These are phyloP conservation scores for Saccharomycopsis schoenii DNA, from an alignment of 805 yeast species.

Conservation along the genomic window DNA sequence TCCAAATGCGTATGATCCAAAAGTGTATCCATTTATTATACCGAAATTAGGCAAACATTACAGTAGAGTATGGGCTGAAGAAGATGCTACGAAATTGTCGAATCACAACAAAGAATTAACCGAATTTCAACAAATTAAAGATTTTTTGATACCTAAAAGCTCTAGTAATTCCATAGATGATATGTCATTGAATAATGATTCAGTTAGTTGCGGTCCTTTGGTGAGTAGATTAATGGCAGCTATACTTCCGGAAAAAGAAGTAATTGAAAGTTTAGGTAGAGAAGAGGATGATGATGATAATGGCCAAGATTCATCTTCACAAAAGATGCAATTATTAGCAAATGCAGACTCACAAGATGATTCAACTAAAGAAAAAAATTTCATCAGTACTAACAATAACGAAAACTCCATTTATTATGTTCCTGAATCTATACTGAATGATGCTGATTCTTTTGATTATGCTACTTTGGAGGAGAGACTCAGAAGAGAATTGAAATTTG, in stretches of 20 bases:
- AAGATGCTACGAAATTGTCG: constrained; percentile 37
- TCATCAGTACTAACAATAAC: constrained; percentile 13
- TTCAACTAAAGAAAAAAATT: constrained; percentile 21
- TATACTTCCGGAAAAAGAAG: constrained; percentile 35
- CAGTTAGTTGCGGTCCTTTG: constrained; percentile 83
- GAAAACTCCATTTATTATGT: constrained; percentile 23
- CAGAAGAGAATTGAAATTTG: constrained; percentile 76
- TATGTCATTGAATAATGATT: constrained; percentile 57
- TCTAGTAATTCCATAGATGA: constrained; percentile 49
- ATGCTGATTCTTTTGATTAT: constrained; percentile 41
- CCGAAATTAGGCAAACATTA: constrained; percentile 83
- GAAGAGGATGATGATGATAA: constrained; percentile 18
- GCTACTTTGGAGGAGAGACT: constrained; percentile 77
- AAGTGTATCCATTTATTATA: constrained; percentile 60
- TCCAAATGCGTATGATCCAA: constrained; percentile 49
- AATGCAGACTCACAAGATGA: constrained; percentile 19
- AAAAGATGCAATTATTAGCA: constrained; percentile 20
- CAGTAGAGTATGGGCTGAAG: constrained; percentile 78
- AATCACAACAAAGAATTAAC: constrained; percentile 31
- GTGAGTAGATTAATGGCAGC: constrained; percentile 80
- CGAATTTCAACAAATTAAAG: constrained; percentile 7
- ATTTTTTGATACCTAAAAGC: constrained; percentile 40
- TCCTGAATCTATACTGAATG: constrained; percentile 20
- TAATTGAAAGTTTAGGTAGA: constrained; percentile 15
- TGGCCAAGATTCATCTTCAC: constrained; percentile 23